A percentile compares a stretch with the other conserved stretches of the same genome.
Conservation (phyloP, 192 early-diverging fungal genomes). For the Cetraspora pellucida region DNA sequence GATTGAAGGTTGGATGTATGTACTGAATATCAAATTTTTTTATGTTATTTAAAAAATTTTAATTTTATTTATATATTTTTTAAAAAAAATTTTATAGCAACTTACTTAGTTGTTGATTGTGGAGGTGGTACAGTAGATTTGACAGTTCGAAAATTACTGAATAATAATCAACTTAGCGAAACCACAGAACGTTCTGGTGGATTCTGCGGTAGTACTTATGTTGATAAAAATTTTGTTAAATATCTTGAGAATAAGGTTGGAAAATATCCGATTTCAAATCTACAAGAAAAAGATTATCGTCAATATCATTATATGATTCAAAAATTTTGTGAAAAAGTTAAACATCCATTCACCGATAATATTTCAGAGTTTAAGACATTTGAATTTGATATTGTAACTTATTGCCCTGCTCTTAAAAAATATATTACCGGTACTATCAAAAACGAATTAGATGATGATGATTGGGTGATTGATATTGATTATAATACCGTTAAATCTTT, state of each 20-base stretch:
- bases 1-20: background rate
- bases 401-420: background rate
- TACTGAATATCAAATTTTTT: background rate
- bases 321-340: background rate
- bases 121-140: constrained; percentile 50
- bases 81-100: background rate
- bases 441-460: background rate
- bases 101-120: constrained; percentile 45
- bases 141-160: background rate
- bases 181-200: constrained; percentile 51
- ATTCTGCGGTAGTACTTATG: constrained; percentile 50
- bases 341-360: background rate
- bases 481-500: constrained; percentile 37
- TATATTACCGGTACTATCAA: background rate
- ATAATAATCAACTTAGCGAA: constrained; percentile 40
- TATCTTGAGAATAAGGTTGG: background rate
- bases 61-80: no score
- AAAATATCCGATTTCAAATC: background rate
- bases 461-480: background rate
- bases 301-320: constrained; percentile 5
- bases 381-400: background rate
- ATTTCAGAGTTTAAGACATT: background rate
- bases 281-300: background rate
- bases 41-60: no score
- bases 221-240: constrained; percentile 39